Evolutionary conservation across 1,139 yeast genomes (phyloP).

Genomic region (Protomyces macrosporus): DNA sequence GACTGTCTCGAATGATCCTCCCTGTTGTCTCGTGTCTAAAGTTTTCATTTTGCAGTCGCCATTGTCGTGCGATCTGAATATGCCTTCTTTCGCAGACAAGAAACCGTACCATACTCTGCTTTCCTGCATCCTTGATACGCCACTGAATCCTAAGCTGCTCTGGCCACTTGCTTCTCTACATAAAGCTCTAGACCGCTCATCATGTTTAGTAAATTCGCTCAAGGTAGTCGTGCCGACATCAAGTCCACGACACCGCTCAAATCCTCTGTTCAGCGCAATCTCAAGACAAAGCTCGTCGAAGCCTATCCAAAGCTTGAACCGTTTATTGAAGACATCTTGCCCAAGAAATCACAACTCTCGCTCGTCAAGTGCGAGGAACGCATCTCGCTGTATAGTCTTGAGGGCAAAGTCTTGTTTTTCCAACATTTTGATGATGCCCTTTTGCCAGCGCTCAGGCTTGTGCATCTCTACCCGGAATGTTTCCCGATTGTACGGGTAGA

Average conservation of each 20-base stretch:
- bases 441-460: conserved; percentile 68
- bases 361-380: conserved; percentile 57
- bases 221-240: conserved; percentile 11
- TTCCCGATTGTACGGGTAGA: conserved; percentile 89
- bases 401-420: conserved; percentile 46
- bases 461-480: conserved; percentile 74
- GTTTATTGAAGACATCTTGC: conserved; percentile 73
- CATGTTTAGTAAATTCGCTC: conserved; percentile 17
- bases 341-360: conserved; percentile 83
- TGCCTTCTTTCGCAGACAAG: no score
- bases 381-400: conserved; percentile 26
- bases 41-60: no score
- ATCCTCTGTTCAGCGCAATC: conserved; percentile 83
- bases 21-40: no score
- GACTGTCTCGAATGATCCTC: no score
- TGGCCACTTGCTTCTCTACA: no score
- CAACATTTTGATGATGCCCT: conserved; percentile 77
- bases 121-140: no score
- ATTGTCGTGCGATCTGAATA: no score
- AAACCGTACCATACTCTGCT: no score
- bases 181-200: no score
- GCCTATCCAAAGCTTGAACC: conserved; percentile 71
- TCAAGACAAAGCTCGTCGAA: conserved; percentile 63
- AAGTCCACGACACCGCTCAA: conserved; percentile 47
- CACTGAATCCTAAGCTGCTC: no score